Conservation (phyloP, 352 stramenopile genomes). For the Elongisporangium anandrum region DNA sequence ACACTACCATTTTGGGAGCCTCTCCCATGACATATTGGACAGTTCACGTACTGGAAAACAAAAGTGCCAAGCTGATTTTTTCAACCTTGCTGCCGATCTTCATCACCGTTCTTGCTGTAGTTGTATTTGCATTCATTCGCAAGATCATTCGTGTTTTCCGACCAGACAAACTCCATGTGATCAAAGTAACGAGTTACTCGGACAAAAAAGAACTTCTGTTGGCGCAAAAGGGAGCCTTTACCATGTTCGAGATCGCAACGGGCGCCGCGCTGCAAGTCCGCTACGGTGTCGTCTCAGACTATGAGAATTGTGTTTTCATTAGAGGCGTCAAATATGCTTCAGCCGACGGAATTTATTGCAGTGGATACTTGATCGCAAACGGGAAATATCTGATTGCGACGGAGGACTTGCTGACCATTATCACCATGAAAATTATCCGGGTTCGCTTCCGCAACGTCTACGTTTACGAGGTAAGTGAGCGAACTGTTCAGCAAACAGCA, state of each 20-base stretch:
- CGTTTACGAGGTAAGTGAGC: constrained; percentile 28
- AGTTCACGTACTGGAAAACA: constrained; percentile 4
- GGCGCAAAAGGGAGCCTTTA: constrained; percentile 24
- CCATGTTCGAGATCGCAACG: constrained; percentile 33
- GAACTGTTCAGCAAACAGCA: constrained; percentile 27
- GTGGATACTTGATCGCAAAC: constrained; percentile 35
- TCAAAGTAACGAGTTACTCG: background rate
- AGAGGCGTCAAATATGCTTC: constrained; percentile 28
- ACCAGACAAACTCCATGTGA: constrained; percentile 9
- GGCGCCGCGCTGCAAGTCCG: constrained; percentile 21
- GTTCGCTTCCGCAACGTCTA: constrained; percentile 37
- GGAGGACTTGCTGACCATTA: constrained; percentile 24
- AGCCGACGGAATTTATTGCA: constrained; percentile 36
- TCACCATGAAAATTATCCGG: constrained; percentile 34
- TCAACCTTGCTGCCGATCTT: constrained; percentile 4
- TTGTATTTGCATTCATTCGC: constrained; percentile 15
- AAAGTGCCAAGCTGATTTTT: background rate
- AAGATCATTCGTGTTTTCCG: constrained; percentile 23
- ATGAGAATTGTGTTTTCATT: constrained; percentile 30
- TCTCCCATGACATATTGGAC: constrained; percentile 21
- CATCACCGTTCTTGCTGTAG: constrained; percentile 17
- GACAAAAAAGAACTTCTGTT: constrained; percentile 12
- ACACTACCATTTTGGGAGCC: constrained; percentile 1
- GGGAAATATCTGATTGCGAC: constrained; percentile 29
- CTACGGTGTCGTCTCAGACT: constrained; percentile 36